phyloP scores from a whole-genome alignment of 108 stramenopile genomes.

The Cyclostephanos tholiformis region DNA sequence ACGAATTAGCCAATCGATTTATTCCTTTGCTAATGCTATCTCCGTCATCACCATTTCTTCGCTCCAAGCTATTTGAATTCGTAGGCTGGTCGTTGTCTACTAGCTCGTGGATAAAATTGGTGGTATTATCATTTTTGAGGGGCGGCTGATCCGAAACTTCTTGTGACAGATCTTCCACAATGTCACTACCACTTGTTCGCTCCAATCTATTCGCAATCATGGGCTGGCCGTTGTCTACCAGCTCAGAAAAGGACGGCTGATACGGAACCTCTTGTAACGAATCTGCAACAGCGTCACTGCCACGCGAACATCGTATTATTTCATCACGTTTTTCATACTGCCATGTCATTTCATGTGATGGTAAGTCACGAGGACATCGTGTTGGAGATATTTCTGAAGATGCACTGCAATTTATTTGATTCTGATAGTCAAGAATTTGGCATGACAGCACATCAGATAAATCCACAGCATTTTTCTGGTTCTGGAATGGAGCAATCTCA shows the following conservation, averaged over 20 bases:
- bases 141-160: too few species aligned
- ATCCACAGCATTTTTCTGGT: not conserved
- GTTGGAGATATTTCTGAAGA: conserved; percentile 21
- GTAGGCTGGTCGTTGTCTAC: too few species aligned
- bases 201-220: too few species aligned
- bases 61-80: too few species aligned
- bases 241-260: not conserved
- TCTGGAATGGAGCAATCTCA: not conserved
- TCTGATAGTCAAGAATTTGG: not conserved
- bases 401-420: not conserved
- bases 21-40: not conserved
- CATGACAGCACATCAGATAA: not conserved
- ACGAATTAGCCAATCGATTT: not conserved
- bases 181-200: too few species aligned
- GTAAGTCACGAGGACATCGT: conserved; percentile 39
- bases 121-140: too few species aligned
- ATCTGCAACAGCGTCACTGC: not conserved
- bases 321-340: not conserved
- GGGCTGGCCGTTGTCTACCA: too few species aligned
- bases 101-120: too few species aligned
- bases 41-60: not conserved
- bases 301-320: not conserved
- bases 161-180: too few species aligned
- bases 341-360: conserved; percentile 41
- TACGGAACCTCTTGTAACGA: too few species aligned